Base-by-base conservation (phyloP, 345 rosid species). In the Sonneratia caseolaris region DNA sequence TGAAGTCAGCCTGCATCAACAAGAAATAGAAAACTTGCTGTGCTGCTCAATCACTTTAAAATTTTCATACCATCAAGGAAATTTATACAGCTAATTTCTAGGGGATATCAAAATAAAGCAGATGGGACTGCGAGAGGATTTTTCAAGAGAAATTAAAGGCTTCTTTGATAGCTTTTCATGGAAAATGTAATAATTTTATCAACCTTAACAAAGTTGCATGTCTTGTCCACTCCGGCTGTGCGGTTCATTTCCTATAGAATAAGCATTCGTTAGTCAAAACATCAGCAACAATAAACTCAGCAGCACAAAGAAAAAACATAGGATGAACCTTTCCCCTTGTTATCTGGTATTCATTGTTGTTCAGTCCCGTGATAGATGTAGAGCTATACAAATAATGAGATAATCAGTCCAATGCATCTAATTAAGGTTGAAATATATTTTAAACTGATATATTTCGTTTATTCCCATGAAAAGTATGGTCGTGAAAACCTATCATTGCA, bases 321-420 rank as follows among this genome's bases (percentile, higher is more conserved):
- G 45, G 45, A 42, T 2, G 5, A 42, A 96, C 99, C 95, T 88
- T 89, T 80, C 99, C 99, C 83, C 99, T 92, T 53, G 91, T 57
- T 82, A 96, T 96, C 89, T 96, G 99, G 85, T 91, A 92, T 76
- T 92, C 98, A 45, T 92, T 92, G 80, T 96, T 96, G 91, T 91
- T 96, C 85, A 96, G 55, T 74, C 98, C 99, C 0, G 92, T 96
- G 68, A 96, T 84, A 64, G 85, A 87, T 0, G 97, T 66, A 69
- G 79, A 86, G 80, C 99, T 96, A 87, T 80, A 82, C 27, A 47
- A 51, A 66, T 75, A 19, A 70, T 69, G 18, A 9, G 56, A 22
- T 48, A 43, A 45, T 42, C 48, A 42, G 56, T 40, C 45, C 45
- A 42, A 42, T 42, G 45, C 45, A 27, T 27, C 32, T 27, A 42